Percentiles rank a stretch among this genome's conserved stretches.
Evolutionary conservation across 2,329 filamentous ascomycete genomes (phyloP).

Genomic region (Berkeleyomyces basicola): DNA sequence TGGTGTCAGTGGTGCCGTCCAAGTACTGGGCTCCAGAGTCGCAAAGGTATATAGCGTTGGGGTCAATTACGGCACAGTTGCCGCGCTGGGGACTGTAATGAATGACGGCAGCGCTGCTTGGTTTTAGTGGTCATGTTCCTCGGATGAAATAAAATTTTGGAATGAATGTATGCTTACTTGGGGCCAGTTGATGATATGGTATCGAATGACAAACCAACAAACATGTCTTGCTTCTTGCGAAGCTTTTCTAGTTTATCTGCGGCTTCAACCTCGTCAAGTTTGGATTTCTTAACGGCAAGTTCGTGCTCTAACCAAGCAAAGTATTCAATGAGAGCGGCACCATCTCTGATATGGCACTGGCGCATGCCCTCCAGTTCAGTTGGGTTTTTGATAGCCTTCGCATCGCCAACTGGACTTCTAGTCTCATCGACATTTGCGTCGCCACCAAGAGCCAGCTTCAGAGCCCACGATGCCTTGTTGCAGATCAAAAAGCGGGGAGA

Average conservation of each 20-base stretch:
- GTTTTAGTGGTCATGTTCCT: slow-evolving; percentile 11
- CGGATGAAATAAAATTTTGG: slow-evolving; percentile 3
- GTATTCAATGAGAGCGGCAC: slow-evolving; percentile 76
- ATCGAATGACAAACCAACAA: slow-evolving; percentile 80
- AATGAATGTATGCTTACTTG: slow-evolving; percentile 29
- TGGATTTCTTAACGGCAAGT: slow-evolving; percentile 52
- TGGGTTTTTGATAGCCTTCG: slow-evolving; percentile 89
- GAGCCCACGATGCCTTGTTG: slow-evolving; percentile 81
- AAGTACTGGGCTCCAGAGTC: slow-evolving; percentile 94
- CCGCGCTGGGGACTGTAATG: slow-evolving; percentile 85
- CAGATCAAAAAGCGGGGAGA: slow-evolving; percentile 65
- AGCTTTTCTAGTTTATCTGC: slow-evolving; percentile 77
- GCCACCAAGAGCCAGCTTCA: slow-evolving; percentile 73
- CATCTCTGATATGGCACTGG: slow-evolving; percentile 82
- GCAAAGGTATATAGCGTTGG: slow-evolving; percentile 75
- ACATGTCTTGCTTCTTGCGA: slow-evolving; percentile 51
- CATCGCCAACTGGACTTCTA: slow-evolving; percentile 72
- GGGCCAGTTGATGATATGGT: slow-evolving; percentile 91
- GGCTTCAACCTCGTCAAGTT: slow-evolving; percentile 75
- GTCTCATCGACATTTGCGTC: slow-evolving; percentile 72
- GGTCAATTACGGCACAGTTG: slow-evolving; percentile 69
- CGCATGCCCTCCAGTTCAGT: slow-evolving; percentile 85
- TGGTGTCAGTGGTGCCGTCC: slow-evolving; percentile 93
- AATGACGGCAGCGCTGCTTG: slow-evolving; percentile 76
- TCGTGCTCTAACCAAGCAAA: slow-evolving; percentile 96